Base-by-base conservation (phyloP, 345 rosid species). In the Salix koriyanagi region DNA sequence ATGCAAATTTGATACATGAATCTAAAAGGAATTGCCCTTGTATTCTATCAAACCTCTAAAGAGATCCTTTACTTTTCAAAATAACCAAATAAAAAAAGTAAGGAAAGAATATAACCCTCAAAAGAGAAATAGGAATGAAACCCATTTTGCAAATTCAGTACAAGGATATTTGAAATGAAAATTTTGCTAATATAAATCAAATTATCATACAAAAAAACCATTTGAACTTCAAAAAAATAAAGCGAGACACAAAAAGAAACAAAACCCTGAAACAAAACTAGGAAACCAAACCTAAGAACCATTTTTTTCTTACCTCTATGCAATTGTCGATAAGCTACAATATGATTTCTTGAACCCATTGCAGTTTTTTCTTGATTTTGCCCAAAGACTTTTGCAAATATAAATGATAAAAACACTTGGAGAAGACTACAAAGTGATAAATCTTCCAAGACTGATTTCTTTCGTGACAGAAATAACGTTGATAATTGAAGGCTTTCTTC, bases 371-470 rank as follows among this genome's bases (percentile, higher is more conserved):
- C 77, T 16, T 74, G 86, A 37, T 75, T 72, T 60, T 81, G 82
- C 62, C 85, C 83, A 50, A 91, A 80, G 36, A 87, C 91, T 77
- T 86, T 86, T 1, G 90, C 79, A 11, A 90, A 81, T 48, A 90
- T 61, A 9, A 92, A 86, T 8, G 91, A 91, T 54, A 93, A 44
- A 52, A 88, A 88, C 72, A 72, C 88, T 46, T 85, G 93, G 89
- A 90, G 93, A 88, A 91, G 91, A 80, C 86, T 79, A 37, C 71
- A 25, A 25, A 25, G 25, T 25, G 25, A 25, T 25, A 25, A 25
- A 25, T 25, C 25, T 25, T 25, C 25, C 25, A 25, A 25, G 25
- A 25, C 25, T 25, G 25, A 25, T 25, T 25, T 25, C 25, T 25
- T 25, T 25, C 25, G 25, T 25, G 25, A 25, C 25, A 25, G 25